These are phyloP conservation scores for Penicillium simplicissimum DNA, from an alignment of 495 filamentous ascomycete genomes.

Conservation along the genomic window DNA sequence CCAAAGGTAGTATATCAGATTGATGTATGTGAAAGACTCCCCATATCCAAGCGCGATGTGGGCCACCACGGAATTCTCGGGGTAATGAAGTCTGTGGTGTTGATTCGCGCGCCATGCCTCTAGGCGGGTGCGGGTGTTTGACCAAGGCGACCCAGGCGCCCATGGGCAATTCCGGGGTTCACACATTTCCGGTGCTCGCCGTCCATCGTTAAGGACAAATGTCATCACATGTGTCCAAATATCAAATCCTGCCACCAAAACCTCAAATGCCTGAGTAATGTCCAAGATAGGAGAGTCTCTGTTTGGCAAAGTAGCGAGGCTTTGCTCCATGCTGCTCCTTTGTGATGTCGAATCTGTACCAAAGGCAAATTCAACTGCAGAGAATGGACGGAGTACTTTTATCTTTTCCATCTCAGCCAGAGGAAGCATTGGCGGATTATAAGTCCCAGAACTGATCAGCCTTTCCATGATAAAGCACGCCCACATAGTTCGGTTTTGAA, in stretches of 20 bases:
- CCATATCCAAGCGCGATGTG: conserved; percentile 22
- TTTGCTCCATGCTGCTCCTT: conserved; percentile 15
- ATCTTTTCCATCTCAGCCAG: conserved; percentile 24
- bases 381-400: conserved; percentile 19
- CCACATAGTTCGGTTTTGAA: conserved; percentile 71
- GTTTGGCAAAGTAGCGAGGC: conserved; percentile 10
- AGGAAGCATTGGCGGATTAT: conserved; percentile 55
- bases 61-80: conserved; percentile 20
- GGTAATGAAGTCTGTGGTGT: conserved; percentile 24
- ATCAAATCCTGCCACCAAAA: conserved; percentile 26
- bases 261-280: conserved; percentile 24
- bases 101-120: conserved; percentile 25
- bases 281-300: conserved; percentile 16
- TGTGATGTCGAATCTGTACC: conserved; percentile 16
- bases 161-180: conserved; percentile 25
- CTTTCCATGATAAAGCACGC: conserved; percentile 87
- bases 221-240: conserved; percentile 32
- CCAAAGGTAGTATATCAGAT: conserved; percentile 27
- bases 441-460: conserved; percentile 84
- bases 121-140: conserved; percentile 15
- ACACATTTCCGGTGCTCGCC: conserved; percentile 28
- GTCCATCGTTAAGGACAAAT: conserved; percentile 27
- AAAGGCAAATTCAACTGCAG: conserved; percentile 25
- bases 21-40: conserved; percentile 29
- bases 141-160: conserved; percentile 24